Evolutionary conservation across 2,329 filamentous ascomycete species (phyloP).

Genomic region (Exophiala xenobiotica): DNA sequence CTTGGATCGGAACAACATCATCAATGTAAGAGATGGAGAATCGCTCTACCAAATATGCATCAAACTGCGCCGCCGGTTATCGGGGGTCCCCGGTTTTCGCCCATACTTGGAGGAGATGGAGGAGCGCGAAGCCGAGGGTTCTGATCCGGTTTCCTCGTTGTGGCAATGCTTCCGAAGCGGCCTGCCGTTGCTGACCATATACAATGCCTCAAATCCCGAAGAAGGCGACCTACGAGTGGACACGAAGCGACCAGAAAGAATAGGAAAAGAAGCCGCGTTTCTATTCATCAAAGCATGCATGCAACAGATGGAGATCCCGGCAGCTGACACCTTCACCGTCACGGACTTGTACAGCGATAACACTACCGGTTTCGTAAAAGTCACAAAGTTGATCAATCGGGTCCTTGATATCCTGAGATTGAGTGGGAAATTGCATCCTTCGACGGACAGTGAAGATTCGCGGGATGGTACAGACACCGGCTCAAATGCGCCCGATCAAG

Average conservation of each 20-base stretch:
- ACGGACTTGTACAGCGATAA: constrained; percentile 89
- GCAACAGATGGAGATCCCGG: constrained; percentile 73
- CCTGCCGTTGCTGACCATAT: constrained; percentile 80
- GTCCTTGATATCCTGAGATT: constrained; percentile 84
- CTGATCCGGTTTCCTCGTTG: constrained; percentile 83
- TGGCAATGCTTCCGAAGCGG: constrained; percentile 86
- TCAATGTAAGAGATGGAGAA: constrained; percentile 94
- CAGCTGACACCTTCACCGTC: constrained; percentile 86
- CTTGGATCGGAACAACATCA: constrained; percentile 84
- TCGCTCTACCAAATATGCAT: constrained; percentile 96
- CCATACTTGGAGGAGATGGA: constrained; percentile 70
- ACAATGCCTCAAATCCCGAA: constrained; percentile 76
- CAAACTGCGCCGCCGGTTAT: constrained; percentile 75
- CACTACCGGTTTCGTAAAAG: constrained; percentile 96
- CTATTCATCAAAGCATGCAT: constrained; percentile 90
- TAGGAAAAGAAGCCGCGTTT: constrained; percentile 85
- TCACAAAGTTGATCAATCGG: constrained; percentile 79
- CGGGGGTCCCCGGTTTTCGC: constrained; percentile 80
- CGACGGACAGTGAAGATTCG: constrained; percentile 42
- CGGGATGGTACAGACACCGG: constrained; percentile 47
- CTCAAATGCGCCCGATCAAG: constrained; percentile 34
- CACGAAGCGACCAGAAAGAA: constrained; percentile 58
- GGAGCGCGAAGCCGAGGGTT: constrained; percentile 60
- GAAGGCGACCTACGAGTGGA: constrained; percentile 61
- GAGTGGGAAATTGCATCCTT: constrained; percentile 68